Evolutionary conservation across 1,139 yeast genomes (phyloP).

Genomic region (Blastobotrys aristatus): DNA sequence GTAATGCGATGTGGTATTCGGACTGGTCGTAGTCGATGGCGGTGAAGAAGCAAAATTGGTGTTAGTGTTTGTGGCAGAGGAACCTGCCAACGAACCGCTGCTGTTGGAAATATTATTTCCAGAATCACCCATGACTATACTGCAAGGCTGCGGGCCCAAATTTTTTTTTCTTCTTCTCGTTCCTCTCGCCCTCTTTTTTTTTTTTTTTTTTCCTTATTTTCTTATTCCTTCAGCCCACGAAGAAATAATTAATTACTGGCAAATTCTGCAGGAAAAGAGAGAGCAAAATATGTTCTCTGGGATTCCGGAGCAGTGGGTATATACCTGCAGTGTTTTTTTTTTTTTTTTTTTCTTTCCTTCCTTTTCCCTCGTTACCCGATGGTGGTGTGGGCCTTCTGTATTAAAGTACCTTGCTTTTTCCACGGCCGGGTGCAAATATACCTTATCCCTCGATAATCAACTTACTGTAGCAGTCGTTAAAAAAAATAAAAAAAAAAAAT

Average conservation of each 20-base stretch:
- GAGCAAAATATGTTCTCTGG: no score
- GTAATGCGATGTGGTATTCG: not conserved
- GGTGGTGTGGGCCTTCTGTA: not conserved
- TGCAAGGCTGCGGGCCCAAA: not conserved
- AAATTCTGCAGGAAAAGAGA: no score
- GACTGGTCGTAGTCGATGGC: not conserved
- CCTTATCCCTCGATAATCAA: no score
- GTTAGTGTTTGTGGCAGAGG: not conserved
- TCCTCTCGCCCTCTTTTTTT: not conserved
- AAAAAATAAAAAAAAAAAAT: no score
- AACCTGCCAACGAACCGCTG: not conserved
- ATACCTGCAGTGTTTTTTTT: not conserved
- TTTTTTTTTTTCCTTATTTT: no score
- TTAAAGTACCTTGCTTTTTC: not conserved
- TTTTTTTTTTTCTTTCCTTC: no score
- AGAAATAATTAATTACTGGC: no score
- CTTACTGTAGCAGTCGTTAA: no score
- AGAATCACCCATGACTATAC: conserved; percentile 13
- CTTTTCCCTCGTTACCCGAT: not conserved
- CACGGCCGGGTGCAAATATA: not conserved
- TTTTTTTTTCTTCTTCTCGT: no score
- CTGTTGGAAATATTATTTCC: conserved; percentile 7
- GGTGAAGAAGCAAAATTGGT: not conserved
- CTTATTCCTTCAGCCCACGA: not conserved
- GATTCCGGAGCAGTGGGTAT: no score